These are phyloP conservation scores for Fusarium denticulatum DNA, from an alignment of 2,329 filamentous ascomycete species.

Conservation along the genomic window DNA sequence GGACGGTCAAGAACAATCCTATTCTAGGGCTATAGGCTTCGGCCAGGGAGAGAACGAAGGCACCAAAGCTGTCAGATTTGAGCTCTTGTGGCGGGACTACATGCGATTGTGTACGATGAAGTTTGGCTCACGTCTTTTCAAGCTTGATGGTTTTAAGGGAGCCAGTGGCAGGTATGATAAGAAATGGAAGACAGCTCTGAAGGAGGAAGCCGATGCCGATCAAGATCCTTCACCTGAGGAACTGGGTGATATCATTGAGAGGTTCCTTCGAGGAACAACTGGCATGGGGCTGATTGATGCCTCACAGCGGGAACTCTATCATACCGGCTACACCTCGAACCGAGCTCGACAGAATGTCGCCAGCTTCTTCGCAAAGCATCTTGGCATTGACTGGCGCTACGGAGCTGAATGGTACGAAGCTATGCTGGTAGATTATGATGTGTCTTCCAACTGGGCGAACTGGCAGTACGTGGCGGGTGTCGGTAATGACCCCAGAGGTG, in stretches of 20 bases:
- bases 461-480: constrained; percentile 86
- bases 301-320: constrained; percentile 76
- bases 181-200: constrained; percentile 60
- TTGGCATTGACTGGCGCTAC: constrained; percentile 81
- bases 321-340: constrained; percentile 83
- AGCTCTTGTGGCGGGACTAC: constrained; percentile 83
- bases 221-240: constrained; percentile 56
- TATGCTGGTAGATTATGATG: constrained; percentile 79
- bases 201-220: constrained; percentile 43
- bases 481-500: constrained; percentile 79
- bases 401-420: constrained; percentile 87
- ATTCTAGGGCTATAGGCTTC: constrained; percentile 63
- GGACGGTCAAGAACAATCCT: constrained; percentile 62
- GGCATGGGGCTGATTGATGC: constrained; percentile 83
- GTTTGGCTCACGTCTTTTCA: constrained; percentile 72
- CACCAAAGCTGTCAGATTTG: constrained; percentile 74
- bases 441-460: constrained; percentile 81
- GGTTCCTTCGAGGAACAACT: constrained; percentile 74
- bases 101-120: constrained; percentile 81
- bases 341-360: constrained; percentile 81
- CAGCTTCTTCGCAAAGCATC: constrained; percentile 76
- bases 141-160: constrained; percentile 68
- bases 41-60: constrained; percentile 78
- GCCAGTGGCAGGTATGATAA: constrained; percentile 53
- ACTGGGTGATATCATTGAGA: constrained; percentile 59